Evolutionary conservation across 1,284 basidiomycete genomes (phyloP), one percentile per base, ranked within the genome.

Genomic region (Coniophora puteana): DNA sequence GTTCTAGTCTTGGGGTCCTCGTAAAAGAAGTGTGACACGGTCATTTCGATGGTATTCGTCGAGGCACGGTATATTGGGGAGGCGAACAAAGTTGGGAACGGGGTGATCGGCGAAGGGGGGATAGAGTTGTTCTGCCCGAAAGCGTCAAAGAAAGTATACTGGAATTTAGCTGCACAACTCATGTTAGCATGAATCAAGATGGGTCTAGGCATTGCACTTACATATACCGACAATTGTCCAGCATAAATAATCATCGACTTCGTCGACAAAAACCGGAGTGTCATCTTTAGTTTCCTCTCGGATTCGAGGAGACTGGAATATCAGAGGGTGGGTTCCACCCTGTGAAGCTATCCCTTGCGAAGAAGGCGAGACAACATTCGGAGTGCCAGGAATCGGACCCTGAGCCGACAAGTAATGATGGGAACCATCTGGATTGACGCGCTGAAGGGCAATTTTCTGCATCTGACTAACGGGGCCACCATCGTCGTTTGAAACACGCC

Each of bases 211-310:
- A 33, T 36, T 26, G 25, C 8, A 78, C 91, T 66, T 65, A 93
- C 92, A 91, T 40, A 96, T 93, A 36, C 93, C 90, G 47, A 93
- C 90, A 50, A 97, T 93, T 8, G 91, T 93, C 93, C 93, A 97
- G 56, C 90, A 92, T 45, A 94, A 74, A 66, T 90, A 93, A 58
- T 97, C 93, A 56, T 95, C 91, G 11, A 96, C 90, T 61, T 91
- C 88, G 54, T 93, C 91, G 17, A 78, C 80, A 38, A 84, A 74
- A 22, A 77, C 63, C 36, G 76, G 77, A 30, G 77, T 71, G 13
- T 83, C 81, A 49, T 89, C 83, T 58, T 86, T 85, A 41, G 80
- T 62, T 54, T 89, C 85, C 44, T 87, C 84, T 26, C 79, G 74
- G 13, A 85, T 72, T 35, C 85, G 77, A 37, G 88, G 84, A 5